Evolutionary conservation across 805 yeast genomes (phyloP).

Genomic region (Blastobotrys parvus): DNA sequence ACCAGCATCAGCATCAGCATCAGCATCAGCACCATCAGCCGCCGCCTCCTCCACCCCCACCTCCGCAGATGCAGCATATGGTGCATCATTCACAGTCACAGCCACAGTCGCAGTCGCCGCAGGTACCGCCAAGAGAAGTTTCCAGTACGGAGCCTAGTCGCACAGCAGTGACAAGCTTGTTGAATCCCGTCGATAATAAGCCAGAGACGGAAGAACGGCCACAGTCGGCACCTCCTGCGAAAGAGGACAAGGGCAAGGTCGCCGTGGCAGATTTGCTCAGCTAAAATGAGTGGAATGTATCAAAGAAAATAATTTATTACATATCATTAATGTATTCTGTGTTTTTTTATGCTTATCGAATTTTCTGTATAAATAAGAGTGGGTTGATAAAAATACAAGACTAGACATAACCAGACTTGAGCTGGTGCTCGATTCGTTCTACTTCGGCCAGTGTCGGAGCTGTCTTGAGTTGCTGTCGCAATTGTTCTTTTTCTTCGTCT

Average conservation of each 20-base stretch:
- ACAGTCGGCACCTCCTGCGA: no score
- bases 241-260: no score
- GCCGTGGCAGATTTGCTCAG: no score
- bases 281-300: no score
- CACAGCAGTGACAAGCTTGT: constrained; percentile 1
- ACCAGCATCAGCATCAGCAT: not conserved
- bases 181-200: constrained; percentile 1
- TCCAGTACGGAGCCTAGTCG: constrained; percentile 2
- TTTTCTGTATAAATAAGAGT: no score
- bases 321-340: no score
- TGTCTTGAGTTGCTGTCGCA: constrained; percentile 45
- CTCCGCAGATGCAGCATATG: not conserved
- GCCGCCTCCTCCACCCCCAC: not conserved
- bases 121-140: not conserved
- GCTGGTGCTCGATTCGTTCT: constrained; percentile 52
- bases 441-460: constrained; percentile 73
- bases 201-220: no score
- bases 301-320: no score
- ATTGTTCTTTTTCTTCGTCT: constrained; percentile 41
- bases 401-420: constrained; percentile 34
- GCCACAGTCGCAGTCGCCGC: not conserved
- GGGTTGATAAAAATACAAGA: not conserved
- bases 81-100: not conserved
- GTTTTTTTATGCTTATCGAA: no score
- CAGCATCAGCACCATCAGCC: not conserved